phyloP scores from a whole-genome alignment of 176 grass and related monocot species.

The Sorghum bicolor region Sorghum_bicolor_NCBIv3 NC_012875.2:58569501-58570000 shows the following conservation, averaged over 20 bases:
- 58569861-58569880: no score
- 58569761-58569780: background rate
- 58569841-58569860: no score
- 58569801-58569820: background rate
- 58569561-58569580: slow-evolving; percentile 18
- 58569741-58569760: background rate
- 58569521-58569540: slow-evolving; percentile 28
- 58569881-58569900: no score
- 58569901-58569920: no score
- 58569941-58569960: no score
- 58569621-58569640: slow-evolving; percentile 45
- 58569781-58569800: background rate
- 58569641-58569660: slow-evolving; percentile 50
- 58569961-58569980: no score
- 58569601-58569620: slow-evolving; percentile 66
- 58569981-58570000: no score
- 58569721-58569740: slow-evolving; percentile 7
- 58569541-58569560: slow-evolving; percentile 28
- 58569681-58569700: slow-evolving; percentile 41
- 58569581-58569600: slow-evolving; percentile 51
- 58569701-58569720: slow-evolving; percentile 49
- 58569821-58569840: background rate
- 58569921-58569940: no score
- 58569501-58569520: slow-evolving; percentile 58
- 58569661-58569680: slow-evolving; percentile 70